Conservation (phyloP, 2,329 filamentous ascomycete species). For the Mollisiaceae sp. region DNA sequence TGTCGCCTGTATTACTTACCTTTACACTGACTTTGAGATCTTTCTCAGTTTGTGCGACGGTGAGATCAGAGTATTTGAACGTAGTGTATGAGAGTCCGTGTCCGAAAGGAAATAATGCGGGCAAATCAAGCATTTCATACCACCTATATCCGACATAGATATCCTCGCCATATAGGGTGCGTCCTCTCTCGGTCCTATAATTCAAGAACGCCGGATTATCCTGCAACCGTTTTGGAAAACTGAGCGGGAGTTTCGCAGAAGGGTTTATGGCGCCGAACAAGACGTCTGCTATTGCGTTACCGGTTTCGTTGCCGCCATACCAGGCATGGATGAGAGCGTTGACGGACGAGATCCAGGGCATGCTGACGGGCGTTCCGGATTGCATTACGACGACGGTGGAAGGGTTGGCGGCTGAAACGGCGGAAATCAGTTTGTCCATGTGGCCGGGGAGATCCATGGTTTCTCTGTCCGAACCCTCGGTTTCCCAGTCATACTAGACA, state of each 20-base stretch:
- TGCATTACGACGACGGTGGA: slow-evolving; percentile 77
- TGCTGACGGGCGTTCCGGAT: slow-evolving; percentile 74
- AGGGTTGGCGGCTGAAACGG: slow-evolving; percentile 69
- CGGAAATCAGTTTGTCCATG: slow-evolving; percentile 71
- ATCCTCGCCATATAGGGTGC: slow-evolving; percentile 79
- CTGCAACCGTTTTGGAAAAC: slow-evolving; percentile 69
- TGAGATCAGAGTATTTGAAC: slow-evolving; percentile 62
- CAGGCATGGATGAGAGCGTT: slow-evolving; percentile 74
- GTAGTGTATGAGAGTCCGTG: slow-evolving; percentile 80
- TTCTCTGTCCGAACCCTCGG: slow-evolving; percentile 77
- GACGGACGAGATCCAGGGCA: slow-evolving; percentile 67
- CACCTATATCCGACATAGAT: slow-evolving; percentile 82
- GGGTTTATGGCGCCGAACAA: slow-evolving; percentile 77
- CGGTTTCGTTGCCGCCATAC: slow-evolving; percentile 88
- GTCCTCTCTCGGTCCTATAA: slow-evolving; percentile 71
- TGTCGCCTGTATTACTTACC: slow-evolving; percentile 67
- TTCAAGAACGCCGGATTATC: slow-evolving; percentile 80
- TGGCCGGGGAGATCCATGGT: slow-evolving; percentile 78
- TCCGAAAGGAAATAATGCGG: slow-evolving; percentile 77
- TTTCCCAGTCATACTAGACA: slow-evolving; percentile 70
- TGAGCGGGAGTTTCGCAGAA: slow-evolving; percentile 74
- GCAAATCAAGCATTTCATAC: slow-evolving; percentile 72
- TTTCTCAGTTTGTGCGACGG: slow-evolving; percentile 50
- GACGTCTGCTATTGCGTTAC: slow-evolving; percentile 79
- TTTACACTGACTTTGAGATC: slow-evolving; percentile 52